A percentile compares a stretch with the other conserved stretches of the same genome.
These are phyloP conservation scores for Fusarium verticillioides DNA, from an alignment of 2,329 filamentous ascomycete species.

Conservation along the genomic window DNA sequence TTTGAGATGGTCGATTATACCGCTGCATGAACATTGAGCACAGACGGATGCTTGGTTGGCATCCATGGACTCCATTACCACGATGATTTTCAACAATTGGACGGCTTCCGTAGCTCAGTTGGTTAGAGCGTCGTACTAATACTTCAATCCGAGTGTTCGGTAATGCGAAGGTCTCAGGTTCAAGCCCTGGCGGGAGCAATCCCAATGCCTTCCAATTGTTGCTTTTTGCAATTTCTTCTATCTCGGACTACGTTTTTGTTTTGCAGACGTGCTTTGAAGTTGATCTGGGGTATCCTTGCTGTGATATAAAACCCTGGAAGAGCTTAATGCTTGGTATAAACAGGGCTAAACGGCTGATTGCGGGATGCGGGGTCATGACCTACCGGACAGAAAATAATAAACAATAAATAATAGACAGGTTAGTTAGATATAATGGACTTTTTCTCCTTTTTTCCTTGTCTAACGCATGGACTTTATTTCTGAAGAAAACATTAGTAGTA, in stretches of 20 bases:
- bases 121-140: slow-evolving; percentile 51
- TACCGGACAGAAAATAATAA: not conserved
- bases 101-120: slow-evolving; percentile 49
- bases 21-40: not conserved
- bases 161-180: slow-evolving; percentile 50
- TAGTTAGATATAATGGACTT: not conserved
- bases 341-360: slow-evolving; percentile 7
- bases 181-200: slow-evolving; percentile 48
- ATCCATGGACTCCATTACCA: fast-evolving
- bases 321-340: slow-evolving; percentile 18
- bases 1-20: not conserved
- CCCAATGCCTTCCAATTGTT: slow-evolving; percentile 33
- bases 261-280: not conserved
- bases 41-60: too few relatives aligned
- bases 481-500: not conserved
- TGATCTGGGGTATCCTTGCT: not conserved
- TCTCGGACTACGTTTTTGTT: not conserved
- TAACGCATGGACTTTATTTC: slow-evolving; percentile 18
- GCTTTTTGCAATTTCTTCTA: slow-evolving; percentile 19
- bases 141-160: slow-evolving; percentile 38
- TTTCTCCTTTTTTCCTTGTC: not conserved
- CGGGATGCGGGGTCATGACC: not conserved
- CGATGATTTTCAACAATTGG: not conserved
- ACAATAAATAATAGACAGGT: not conserved
- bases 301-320: slow-evolving; percentile 12